Evolutionary conservation across 2,329 filamentous ascomycete species (phyloP), one percentile per base, ranked within the genome.

Genomic region (Cladosporium cucumerinum): DNA sequence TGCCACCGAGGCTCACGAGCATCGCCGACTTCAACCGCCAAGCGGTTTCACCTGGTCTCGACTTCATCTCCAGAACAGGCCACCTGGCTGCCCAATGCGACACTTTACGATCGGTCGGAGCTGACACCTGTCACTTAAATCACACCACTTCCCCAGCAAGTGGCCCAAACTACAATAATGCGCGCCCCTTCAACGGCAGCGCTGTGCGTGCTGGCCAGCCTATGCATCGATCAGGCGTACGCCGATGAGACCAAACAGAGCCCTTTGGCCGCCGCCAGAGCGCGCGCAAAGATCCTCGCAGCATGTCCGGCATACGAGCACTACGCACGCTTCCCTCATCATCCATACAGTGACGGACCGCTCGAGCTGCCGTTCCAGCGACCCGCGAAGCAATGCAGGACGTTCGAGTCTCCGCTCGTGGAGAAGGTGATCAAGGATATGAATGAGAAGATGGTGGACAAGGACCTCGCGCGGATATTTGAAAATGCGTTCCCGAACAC

Each of bases 401-500:
- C 93, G 0, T 99, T 98, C 78, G 86, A 87, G 64, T 97, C 93
- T 0, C 86, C 90, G 26, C 84, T 89, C 3, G 96, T 98, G 54
- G 95, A 99, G 77, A 84, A 90, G 72, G 90, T 97, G 60, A 97
- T 99, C 67, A 77, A 87, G 32, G 88, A 97, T 70, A 83, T 99
- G 69, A 95, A 89, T 6, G 84, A 86, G 30, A 89, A 87, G 61
- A 90, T 99, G 80, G 84, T 88, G 66, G 89, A 98, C 72, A 89
- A 89, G 18, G 95, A 98, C 72, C 85, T 99, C 14, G 94, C 94
- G 3, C 88, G 93, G 28, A 82, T 99, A 12, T 99, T 99, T 75
- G 92, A 96, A 75, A 99, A 99, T 75, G 89, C 94, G 2, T 98
- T 96, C 69, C 94, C 94, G 5, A 96, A 95, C 67, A 94, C 91